Evolutionary conservation across 352 stramenopile genomes (phyloP).

Genomic region (Pythium vanterpoolii): DNA sequence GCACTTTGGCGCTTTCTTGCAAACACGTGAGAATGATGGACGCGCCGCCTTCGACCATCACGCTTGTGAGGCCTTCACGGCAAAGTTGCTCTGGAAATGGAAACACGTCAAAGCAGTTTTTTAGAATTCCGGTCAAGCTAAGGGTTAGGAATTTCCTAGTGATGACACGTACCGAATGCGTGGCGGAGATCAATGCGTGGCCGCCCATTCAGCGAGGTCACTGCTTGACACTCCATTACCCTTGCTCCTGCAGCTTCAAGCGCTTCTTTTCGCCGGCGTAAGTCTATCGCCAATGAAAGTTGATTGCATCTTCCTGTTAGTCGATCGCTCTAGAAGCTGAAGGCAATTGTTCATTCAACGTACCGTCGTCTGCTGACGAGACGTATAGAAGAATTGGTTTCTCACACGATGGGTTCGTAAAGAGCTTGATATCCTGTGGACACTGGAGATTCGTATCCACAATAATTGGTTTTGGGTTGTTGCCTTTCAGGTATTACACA

Average conservation of each 20-base stretch:
- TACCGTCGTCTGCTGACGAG: conserved; percentile 20
- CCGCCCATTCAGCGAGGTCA: conserved; percentile 11
- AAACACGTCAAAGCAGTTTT: not conserved
- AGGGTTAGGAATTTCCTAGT: not conserved
- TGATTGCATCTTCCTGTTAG: too few relatives aligned
- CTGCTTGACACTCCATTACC: conserved; percentile 37
- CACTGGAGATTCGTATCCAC: conserved; percentile 69
- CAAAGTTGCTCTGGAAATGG: conserved; percentile 17
- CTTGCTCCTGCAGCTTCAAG: conserved; percentile 46
- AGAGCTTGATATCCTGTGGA: conserved; percentile 68
- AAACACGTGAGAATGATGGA: conserved; percentile 75
- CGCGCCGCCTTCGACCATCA: conserved; percentile 85
- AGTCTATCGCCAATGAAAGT: conserved; percentile 24
- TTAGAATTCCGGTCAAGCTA: not conserved
- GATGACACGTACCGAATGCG: conserved; percentile 51
- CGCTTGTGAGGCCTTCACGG: conserved; percentile 42
- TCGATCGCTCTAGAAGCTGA: not conserved
- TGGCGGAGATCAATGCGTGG: conserved; percentile 53
- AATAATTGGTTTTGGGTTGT: conserved; percentile 70
- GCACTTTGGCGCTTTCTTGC: conserved; percentile 26
- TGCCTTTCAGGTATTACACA: conserved; percentile 25
- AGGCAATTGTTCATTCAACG: not conserved
- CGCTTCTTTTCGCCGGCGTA: conserved; percentile 27
- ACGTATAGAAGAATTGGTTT: conserved; percentile 69
- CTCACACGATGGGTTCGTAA: conserved; percentile 58